Percentiles rank a stretch among this genome's conserved stretches.
Conservation (phyloP, 148 eudicot species). For the Agrostemma githago region DNA sequence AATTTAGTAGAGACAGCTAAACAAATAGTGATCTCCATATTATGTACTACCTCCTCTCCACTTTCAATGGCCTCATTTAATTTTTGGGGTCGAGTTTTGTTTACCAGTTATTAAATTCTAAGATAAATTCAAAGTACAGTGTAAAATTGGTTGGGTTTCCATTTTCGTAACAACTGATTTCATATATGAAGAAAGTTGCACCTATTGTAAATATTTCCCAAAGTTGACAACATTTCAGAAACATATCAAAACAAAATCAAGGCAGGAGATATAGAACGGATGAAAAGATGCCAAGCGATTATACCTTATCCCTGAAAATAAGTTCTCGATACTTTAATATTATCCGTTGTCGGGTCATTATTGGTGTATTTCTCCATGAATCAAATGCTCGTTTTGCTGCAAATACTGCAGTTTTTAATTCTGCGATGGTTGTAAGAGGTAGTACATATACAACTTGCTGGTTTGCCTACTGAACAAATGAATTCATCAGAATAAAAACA, state of each 20-base stretch:
- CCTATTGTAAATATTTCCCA: background rate
- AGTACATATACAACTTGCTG: conserved; percentile 67
- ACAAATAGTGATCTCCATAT: background rate
- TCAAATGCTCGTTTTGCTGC: conserved; percentile 68
- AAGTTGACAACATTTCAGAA: background rate
- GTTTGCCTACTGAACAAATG: conserved; percentile 48
- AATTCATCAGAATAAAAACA: conserved; percentile 13
- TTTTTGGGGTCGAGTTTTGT: background rate
- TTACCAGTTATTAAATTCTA: background rate
- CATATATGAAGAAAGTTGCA: background rate
- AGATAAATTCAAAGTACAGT: background rate
- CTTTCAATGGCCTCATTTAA: background rate
- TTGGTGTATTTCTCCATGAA: conserved; percentile 57
- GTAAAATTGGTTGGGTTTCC: background rate
- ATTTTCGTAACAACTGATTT: background rate
- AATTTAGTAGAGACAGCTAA: background rate
- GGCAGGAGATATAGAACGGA: background rate
- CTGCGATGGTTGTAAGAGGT: conserved; percentile 56
- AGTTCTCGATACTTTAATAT: conserved; percentile 67
- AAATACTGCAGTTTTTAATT: conserved; percentile 58
- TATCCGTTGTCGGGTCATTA: conserved; percentile 41
- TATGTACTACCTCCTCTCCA: background rate
- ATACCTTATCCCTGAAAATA: conserved; percentile 62
- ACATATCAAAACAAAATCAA: background rate
- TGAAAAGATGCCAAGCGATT: background rate